A percentile compares a stretch with the other conserved stretches of the same genome.
These are phyloP conservation scores for Fusarium haematococcum DNA, from an alignment of 2,329 filamentous ascomycete species.

Conservation along the genomic window DNA sequence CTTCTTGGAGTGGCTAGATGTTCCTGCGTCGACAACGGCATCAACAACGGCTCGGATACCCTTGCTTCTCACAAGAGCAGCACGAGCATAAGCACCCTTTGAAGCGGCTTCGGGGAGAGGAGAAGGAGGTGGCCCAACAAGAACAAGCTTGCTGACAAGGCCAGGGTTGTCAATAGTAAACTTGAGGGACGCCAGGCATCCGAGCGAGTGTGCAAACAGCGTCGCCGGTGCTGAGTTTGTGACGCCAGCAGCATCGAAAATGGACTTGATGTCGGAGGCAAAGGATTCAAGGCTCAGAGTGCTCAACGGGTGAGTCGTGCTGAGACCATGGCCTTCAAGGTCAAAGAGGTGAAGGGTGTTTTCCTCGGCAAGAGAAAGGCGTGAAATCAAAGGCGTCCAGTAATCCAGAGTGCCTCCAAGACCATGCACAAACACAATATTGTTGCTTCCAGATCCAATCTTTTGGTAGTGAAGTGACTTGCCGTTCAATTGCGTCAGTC, in stretches of 20 bases:
- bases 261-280: slow-evolving; percentile 54
- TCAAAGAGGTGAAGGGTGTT: slow-evolving; percentile 59
- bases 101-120: slow-evolving; percentile 55
- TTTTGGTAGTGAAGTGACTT: slow-evolving; percentile 56
- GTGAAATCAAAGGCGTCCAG: slow-evolving; percentile 58
- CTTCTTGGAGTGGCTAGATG: slow-evolving; percentile 12
- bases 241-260: slow-evolving; percentile 52
- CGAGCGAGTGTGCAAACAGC: slow-evolving; percentile 64
- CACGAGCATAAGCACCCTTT: slow-evolving; percentile 47
- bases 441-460: slow-evolving; percentile 39
- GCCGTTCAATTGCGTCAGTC: slow-evolving; percentile 52
- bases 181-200: slow-evolving; percentile 59
- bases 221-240: slow-evolving; percentile 47
- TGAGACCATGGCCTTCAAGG: slow-evolving; percentile 67
- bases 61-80: slow-evolving; percentile 53
- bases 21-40: slow-evolving; percentile 45
- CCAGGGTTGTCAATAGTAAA: slow-evolving; percentile 55
- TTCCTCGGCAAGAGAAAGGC: slow-evolving; percentile 33
- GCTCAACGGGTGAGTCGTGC: slow-evolving; percentile 60
- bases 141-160: slow-evolving; percentile 57
- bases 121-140: slow-evolving; percentile 61
- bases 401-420: slow-evolving; percentile 60
- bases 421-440: slow-evolving; percentile 66
- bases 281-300: slow-evolving; percentile 57
- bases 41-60: slow-evolving; percentile 60